Evolutionary conservation across 73 alveolate genomes (phyloP).

Genomic region (Paramecium sexaurelia): DNA sequence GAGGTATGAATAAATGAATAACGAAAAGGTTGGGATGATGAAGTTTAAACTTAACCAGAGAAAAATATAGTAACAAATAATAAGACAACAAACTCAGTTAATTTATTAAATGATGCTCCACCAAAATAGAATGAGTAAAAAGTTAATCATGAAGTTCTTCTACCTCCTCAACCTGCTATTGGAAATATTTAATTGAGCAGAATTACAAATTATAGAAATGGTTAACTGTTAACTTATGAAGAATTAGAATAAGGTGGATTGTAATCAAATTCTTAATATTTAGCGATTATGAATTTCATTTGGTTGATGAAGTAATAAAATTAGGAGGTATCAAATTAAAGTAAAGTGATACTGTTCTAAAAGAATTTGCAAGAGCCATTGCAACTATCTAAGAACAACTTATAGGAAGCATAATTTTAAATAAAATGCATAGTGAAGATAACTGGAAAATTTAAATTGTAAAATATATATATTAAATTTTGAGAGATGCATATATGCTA

Average conservation of each 20-base stretch:
- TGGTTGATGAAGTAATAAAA: conserved; percentile 32
- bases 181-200: neutral
- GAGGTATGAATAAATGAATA: conserved; percentile 2
- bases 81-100: conserved; percentile 10
- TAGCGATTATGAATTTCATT: conserved; percentile 54
- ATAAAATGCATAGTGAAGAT: conserved; percentile 45
- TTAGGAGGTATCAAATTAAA: conserved; percentile 41
- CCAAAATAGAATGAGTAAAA: neutral
- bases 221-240: conserved; percentile 37
- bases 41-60: neutral
- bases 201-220: neutral
- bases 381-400: neutral
- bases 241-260: conserved; percentile 53
- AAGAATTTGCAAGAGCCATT: conserved; percentile 7
- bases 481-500: conserved; percentile 47
- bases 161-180: neutral
- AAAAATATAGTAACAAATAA: neutral
- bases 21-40: conserved; percentile 26
- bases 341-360: neutral
- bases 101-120: neutral
- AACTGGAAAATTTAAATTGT: conserved; percentile 41
- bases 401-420: conserved; percentile 54
- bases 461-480: neutral
- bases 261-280: neutral
- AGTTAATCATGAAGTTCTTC: neutral